Conservation (phyloP, 176 grass and related monocot genomes). For the Puccinellia tenuiflora region DNA sequence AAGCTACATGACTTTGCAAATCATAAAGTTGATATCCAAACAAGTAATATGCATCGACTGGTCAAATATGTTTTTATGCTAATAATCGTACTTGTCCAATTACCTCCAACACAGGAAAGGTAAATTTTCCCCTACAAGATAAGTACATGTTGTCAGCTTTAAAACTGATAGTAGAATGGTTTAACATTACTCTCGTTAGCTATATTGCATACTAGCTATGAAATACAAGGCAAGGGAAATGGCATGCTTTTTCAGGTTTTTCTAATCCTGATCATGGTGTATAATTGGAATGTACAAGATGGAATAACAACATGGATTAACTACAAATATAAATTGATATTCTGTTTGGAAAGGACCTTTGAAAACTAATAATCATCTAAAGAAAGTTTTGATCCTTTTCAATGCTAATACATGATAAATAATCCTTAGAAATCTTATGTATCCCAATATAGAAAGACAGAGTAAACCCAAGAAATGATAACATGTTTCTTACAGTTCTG, state of each 20-base stretch:
- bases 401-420: neutral
- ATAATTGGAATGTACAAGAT: neutral
- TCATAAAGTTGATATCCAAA: slow-evolving; percentile 2
- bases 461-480: slow-evolving; percentile 9
- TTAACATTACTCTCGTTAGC: neutral
- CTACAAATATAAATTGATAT: neutral
- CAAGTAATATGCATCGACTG: neutral
- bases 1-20: neutral
- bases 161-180: neutral
- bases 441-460: neutral
- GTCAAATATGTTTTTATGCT: neutral
- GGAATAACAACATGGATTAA: neutral
- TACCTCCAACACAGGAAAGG: neutral
- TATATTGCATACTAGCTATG: neutral
- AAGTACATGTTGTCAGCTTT: neutral
- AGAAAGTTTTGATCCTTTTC: neutral
- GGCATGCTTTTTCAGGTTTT: neutral
- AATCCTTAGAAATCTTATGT: neutral
- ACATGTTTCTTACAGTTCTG: slow-evolving; percentile 68
- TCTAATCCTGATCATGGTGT: neutral
- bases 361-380: neutral
- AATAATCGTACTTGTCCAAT: neutral
- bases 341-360: neutral
- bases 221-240: neutral
- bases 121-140: neutral